Conservation (phyloP, 2,329 filamentous ascomycete species). For the Ascochyta fabae region DNA sequence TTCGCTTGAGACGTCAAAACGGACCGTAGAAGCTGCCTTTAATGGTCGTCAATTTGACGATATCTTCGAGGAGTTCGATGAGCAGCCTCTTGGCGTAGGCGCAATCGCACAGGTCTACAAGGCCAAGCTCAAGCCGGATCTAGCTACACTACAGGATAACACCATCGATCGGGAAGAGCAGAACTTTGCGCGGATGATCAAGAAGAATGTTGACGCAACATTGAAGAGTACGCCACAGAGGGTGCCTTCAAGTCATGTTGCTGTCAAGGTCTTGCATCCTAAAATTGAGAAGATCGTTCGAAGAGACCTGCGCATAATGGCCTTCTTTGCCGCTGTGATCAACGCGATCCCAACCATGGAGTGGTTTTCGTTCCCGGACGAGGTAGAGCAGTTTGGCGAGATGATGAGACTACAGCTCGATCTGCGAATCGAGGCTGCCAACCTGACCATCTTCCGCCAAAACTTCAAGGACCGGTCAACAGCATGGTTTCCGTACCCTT, state of each 20-base stretch:
- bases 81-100: slow-evolving; percentile 86
- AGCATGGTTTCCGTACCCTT: slow-evolving; percentile 96
- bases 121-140: slow-evolving; percentile 82
- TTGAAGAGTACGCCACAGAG: slow-evolving; percentile 85
- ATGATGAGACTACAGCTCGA: slow-evolving; percentile 99
- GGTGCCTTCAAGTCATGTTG: slow-evolving; percentile 90
- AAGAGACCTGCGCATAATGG: slow-evolving; percentile 94
- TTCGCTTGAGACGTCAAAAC: slow-evolving; percentile 78
- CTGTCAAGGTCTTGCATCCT: slow-evolving; percentile 94
- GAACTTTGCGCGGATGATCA: slow-evolving; percentile 72
- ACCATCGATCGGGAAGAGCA: slow-evolving; percentile 60
- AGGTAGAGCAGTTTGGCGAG: slow-evolving; percentile 90
- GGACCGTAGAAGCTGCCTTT: slow-evolving; percentile 82
- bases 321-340: slow-evolving; percentile 82
- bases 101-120: slow-evolving; percentile 98
- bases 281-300: slow-evolving; percentile 86
- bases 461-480: slow-evolving; percentile 90
- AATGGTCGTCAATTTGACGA: slow-evolving; percentile 80
- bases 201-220: slow-evolving; percentile 81
- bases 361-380: slow-evolving; percentile 95
- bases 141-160: slow-evolving; percentile 68
- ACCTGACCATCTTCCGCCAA: slow-evolving; percentile 83
- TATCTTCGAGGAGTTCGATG: slow-evolving; percentile 95
- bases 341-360: slow-evolving; percentile 93
- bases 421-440: slow-evolving; percentile 90